A percentile compares a stretch with the other conserved stretches of the same genome.
phyloP scores from a whole-genome alignment of 768 basidiomycete genomes.

The Saitozyma sp. region DNA sequence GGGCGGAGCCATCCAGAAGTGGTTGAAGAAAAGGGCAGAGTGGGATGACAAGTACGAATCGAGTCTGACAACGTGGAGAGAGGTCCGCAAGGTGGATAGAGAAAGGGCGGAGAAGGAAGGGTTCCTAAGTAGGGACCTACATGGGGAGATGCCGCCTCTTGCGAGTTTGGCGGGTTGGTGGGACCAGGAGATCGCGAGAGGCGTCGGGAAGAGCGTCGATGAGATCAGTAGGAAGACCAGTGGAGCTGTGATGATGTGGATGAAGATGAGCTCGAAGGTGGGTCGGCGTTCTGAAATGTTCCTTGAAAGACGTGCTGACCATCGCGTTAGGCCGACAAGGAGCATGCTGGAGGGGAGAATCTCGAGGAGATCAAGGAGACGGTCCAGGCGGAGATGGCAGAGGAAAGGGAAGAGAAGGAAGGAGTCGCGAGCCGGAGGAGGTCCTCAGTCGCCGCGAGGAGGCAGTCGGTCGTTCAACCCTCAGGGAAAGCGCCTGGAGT shows the following conservation, averaged over 20 bases:
- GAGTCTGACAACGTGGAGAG: constrained; percentile 38
- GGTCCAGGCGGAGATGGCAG: constrained; percentile 25
- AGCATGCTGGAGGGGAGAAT: constrained; percentile 39
- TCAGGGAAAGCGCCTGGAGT: too few species aligned
- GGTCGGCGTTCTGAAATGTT: background rate
- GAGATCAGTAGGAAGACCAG: constrained; percentile 43
- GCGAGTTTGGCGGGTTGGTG: constrained; percentile 42
- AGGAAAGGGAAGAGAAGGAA: background rate
- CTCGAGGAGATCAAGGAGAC: constrained; percentile 36
- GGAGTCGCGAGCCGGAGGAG: too few species aligned
- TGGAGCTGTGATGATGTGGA: constrained; percentile 46
- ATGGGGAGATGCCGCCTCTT: constrained; percentile 47
- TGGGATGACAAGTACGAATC: constrained; percentile 50
- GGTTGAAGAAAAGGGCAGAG: constrained; percentile 44
- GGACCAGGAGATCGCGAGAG: constrained; percentile 33
- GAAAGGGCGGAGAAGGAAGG: constrained; percentile 40
- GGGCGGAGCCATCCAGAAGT: constrained; percentile 50
- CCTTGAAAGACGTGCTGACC: background rate
- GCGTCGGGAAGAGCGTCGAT: constrained; percentile 50
- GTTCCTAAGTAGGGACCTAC: constrained; percentile 47
- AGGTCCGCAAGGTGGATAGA: constrained; percentile 42
- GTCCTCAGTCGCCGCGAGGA: too few species aligned
- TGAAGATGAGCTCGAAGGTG: constrained; percentile 41
- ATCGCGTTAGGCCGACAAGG: constrained; percentile 39
- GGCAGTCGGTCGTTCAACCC: too few species aligned